phyloP scores from a whole-genome alignment of 2,329 filamentous ascomycete genomes.

The Aspergillus neoniger region DNA sequence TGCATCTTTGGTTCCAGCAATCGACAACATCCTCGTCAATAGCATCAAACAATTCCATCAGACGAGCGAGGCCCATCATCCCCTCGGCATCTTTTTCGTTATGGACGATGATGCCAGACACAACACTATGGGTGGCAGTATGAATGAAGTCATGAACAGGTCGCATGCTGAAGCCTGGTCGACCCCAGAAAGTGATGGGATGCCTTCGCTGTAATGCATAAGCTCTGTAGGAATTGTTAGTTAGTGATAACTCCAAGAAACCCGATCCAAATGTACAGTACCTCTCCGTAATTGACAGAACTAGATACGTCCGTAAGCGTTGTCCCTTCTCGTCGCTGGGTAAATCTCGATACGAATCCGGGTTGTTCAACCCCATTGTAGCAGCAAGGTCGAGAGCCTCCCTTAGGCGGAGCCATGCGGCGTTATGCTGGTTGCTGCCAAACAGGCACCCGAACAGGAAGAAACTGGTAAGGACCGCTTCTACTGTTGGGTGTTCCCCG shows the following conservation, averaged over 20 bases:
- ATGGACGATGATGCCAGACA: conserved; percentile 46
- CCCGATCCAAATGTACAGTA: conserved; percentile 10
- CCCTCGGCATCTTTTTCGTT: conserved; percentile 46
- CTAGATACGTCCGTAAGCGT: conserved; percentile 38
- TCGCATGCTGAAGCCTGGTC: conserved; percentile 42
- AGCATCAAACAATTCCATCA: conserved; percentile 49
- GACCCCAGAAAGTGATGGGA: conserved; percentile 46
- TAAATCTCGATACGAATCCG: conserved; percentile 40
- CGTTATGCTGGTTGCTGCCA: conserved; percentile 71
- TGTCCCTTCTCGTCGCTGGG: conserved; percentile 43
- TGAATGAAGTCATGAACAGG: conserved; percentile 46
- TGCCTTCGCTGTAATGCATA: conserved; percentile 48
- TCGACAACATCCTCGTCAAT: conserved; percentile 48
- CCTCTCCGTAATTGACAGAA: conserved; percentile 42
- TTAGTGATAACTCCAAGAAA: neutral
- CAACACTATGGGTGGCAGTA: conserved; percentile 36
- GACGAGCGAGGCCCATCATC: conserved; percentile 46
- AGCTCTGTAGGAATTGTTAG: conserved; percentile 31
- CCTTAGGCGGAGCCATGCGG: conserved; percentile 75
- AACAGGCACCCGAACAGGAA: conserved; percentile 75
- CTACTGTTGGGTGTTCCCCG: conserved; percentile 44
- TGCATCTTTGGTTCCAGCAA: conserved; percentile 51
- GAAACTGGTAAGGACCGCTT: conserved; percentile 65
- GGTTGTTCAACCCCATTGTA: conserved; percentile 44
- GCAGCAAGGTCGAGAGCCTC: conserved; percentile 59